Conservation (phyloP, 768 basidiomycete genomes). For the Amanita molliuscula region DNA sequence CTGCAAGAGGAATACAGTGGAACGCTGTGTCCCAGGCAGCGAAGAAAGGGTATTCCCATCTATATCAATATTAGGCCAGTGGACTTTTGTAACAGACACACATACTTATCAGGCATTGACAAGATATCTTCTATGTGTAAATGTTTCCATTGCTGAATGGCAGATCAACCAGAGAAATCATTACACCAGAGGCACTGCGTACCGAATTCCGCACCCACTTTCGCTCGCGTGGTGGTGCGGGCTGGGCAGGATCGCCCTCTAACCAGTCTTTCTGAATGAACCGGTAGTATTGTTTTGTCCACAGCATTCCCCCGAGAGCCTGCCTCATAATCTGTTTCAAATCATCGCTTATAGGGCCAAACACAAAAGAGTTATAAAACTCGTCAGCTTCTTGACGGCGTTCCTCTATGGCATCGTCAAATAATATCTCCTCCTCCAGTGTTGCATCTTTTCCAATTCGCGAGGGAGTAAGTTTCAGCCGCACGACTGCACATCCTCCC, state of each 20-base stretch:
- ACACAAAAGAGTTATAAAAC: conserved; percentile 76
- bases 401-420: conserved; percentile 86
- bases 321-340: conserved; percentile 94
- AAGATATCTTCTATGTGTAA: conserved; percentile 92
- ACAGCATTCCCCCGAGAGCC: conserved; percentile 93
- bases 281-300: conserved; percentile 97
- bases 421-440: conserved; percentile 78
- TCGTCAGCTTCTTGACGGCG: conserved; percentile 91
- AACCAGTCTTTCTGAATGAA: conserved; percentile 97
- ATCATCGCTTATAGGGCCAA: conserved; percentile 85
- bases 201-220: conserved; percentile 80
- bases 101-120: conserved; percentile 97
- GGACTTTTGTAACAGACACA: conserved; percentile 3
- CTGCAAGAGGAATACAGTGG: conserved; percentile 95
- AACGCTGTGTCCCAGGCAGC: conserved; percentile 99
- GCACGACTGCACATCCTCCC: conserved; percentile 92
- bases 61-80: conserved; percentile 15
- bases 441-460: conserved; percentile 67
- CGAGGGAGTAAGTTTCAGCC: conserved; percentile 81
- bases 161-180: background rate
- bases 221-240: conserved; percentile 84
- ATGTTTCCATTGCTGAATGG: conserved; percentile 81
- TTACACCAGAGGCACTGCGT: conserved; percentile 14
- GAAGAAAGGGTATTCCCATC: conserved; percentile 99
- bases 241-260: conserved; percentile 91